A percentile compares a stretch with the other conserved stretches of the same genome.
These are phyloP conservation scores for Pedinophyceae sp. DNA, from an alignment of 139 green algal genomes.

Conservation along the genomic window DNA sequence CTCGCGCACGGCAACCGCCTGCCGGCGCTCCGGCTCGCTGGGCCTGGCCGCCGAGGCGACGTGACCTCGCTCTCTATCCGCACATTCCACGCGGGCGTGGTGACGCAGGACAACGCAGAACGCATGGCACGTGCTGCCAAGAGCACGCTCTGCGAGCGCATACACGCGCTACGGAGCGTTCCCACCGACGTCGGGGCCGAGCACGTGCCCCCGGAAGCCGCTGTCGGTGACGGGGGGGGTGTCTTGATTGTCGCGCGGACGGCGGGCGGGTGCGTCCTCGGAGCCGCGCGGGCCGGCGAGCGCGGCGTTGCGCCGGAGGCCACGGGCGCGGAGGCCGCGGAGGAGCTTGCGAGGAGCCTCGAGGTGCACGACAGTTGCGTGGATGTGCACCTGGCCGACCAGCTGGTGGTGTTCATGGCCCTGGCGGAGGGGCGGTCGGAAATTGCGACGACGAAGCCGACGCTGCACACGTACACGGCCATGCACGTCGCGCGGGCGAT, in stretches of 20 bases:
- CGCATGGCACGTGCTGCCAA: too few species aligned
- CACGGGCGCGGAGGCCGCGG: neutral
- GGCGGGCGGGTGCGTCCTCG: conserved; percentile 30
- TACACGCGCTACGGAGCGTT: too few species aligned
- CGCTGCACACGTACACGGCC: conserved; percentile 62
- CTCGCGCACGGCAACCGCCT: conserved; percentile 23
- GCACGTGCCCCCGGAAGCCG: conserved; percentile 11
- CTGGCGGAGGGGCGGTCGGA: conserved; percentile 40
- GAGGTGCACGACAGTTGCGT: too few species aligned
- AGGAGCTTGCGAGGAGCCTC: neutral
- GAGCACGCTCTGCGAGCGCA: too few species aligned
- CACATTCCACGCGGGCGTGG: conserved; percentile 28
- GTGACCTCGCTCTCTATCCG: conserved; percentile 10
- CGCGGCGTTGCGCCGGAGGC: neutral
- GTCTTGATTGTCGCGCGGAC: conserved; percentile 35
- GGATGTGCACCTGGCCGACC: conserved; percentile 38
- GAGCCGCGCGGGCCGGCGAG: conserved; percentile 6
- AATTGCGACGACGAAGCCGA: conserved; percentile 35
- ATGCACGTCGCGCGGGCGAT: conserved; percentile 44
- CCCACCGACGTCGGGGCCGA: conserved; percentile 9
- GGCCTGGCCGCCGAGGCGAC: conserved; percentile 20
- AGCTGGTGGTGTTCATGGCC: conserved; percentile 75
- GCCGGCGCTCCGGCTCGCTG: conserved; percentile 31
- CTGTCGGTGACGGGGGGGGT: conserved; percentile 33
- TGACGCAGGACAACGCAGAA: conserved; percentile 8